phyloP scores from a whole-genome alignment of 2,329 filamentous ascomycete genomes.

The Daldinia eschscholtzii region DNA sequence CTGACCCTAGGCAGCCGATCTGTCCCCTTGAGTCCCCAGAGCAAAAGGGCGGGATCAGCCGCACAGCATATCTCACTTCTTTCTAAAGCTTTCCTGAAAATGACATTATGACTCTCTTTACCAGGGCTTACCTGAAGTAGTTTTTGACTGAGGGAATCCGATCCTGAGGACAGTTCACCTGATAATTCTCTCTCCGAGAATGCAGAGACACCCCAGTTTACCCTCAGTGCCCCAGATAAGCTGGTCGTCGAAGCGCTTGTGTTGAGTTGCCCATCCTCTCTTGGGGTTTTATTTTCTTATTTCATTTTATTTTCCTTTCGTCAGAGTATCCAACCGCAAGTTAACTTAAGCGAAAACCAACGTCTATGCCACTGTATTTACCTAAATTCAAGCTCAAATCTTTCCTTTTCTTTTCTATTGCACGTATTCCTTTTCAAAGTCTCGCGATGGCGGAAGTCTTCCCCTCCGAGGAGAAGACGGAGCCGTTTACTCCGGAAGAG shows the following conservation, averaged over 20 bases:
- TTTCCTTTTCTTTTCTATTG: constrained; percentile 21
- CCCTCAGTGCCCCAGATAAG: constrained; percentile 32
- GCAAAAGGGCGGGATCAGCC: constrained; percentile 51
- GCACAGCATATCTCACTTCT: constrained; percentile 47
- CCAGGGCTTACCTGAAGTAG: constrained; percentile 38
- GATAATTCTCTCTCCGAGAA: constrained; percentile 41
- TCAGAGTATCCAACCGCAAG: constrained; percentile 23
- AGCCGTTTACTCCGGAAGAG: constrained; percentile 70
- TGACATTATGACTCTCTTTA: constrained; percentile 49
- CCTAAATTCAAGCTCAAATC: constrained; percentile 25
- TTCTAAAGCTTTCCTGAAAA: constrained; percentile 44
- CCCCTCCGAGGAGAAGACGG: constrained; percentile 66
- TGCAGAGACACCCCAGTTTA: constrained; percentile 28
- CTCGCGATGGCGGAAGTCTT: constrained; percentile 62
- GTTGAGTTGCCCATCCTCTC: constrained; percentile 12
- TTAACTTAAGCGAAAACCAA: constrained; percentile 14
- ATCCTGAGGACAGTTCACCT: constrained; percentile 53
- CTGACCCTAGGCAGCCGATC: constrained; percentile 49
- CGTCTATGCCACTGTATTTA: constrained; percentile 32
- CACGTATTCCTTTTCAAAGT: constrained; percentile 26
- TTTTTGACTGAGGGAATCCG: constrained; percentile 29
- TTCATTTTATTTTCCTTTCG: constrained; percentile 17
- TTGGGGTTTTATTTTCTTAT: constrained; percentile 25
- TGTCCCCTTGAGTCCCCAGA: constrained; percentile 24
- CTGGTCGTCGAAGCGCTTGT: constrained; percentile 38